phyloP scores from a whole-genome alignment of 2,329 filamentous ascomycete species.

The Gaeumannomyces sp. region DNA sequence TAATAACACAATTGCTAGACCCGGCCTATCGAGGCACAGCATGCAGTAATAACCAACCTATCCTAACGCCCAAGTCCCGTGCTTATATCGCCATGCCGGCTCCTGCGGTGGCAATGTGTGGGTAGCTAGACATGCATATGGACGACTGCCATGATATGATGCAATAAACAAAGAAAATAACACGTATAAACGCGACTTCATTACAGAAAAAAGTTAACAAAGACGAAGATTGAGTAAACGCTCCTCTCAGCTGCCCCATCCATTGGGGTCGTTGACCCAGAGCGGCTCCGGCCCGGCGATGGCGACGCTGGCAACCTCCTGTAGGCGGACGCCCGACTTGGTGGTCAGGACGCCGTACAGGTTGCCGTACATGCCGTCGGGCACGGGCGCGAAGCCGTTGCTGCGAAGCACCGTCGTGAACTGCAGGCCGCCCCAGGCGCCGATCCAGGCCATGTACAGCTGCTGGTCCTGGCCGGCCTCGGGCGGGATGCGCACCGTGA shows the following conservation, averaged over 20 bases:
- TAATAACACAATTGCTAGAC: not conserved
- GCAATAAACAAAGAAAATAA: not conserved
- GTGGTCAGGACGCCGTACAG: constrained; percentile 29
- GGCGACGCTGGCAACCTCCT: constrained; percentile 18
- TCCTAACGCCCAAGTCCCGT: not conserved
- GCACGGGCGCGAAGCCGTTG: constrained; percentile 22
- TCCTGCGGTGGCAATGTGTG: not conserved
- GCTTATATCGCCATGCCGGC: not conserved
- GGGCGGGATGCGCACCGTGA: constrained; percentile 20
- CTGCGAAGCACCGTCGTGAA: constrained; percentile 22
- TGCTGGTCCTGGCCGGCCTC: constrained; percentile 13
- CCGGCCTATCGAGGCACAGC: no score
- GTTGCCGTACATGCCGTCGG: constrained; percentile 27
- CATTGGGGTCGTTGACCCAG: constrained; percentile 21
- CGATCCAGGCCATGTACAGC: constrained; percentile 30
- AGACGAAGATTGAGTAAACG: not conserved
- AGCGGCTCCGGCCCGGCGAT: constrained; percentile 30
- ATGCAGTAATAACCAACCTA: no score
- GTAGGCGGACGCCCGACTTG: constrained; percentile 17
- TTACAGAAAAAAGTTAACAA: not conserved
- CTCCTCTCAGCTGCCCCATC: not conserved
- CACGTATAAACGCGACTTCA: not conserved
- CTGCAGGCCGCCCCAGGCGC: constrained; percentile 27
- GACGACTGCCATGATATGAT: not conserved
- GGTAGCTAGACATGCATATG: no score